Evolutionary conservation across 1,139 yeast genomes (phyloP).

Genomic region (Casaregolazyma suthepensis): DNA sequence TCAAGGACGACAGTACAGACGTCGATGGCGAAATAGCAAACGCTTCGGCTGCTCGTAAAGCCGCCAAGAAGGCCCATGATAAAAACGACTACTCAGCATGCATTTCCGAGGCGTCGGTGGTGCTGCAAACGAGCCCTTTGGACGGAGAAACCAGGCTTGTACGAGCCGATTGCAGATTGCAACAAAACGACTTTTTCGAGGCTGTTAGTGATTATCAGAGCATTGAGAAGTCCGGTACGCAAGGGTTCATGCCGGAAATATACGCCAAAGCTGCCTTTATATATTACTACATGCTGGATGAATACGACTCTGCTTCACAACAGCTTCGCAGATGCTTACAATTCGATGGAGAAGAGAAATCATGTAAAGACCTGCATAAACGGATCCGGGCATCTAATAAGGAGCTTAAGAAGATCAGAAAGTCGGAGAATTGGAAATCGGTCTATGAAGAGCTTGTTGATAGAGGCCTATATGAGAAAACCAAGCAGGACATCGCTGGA

Average conservation of each 20-base stretch:
- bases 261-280: conserved; percentile 36
- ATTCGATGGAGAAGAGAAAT: conserved; percentile 57
- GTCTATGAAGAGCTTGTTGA: conserved; percentile 20
- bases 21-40: conserved; percentile 4
- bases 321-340: conserved; percentile 57
- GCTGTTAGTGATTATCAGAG: conserved; percentile 2
- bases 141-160: conserved; percentile 22
- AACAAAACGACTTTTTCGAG: conserved; percentile 21
- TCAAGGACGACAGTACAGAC: conserved; percentile 6
- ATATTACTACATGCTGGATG: conserved; percentile 46
- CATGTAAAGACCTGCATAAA: conserved; percentile 48
- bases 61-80: conserved; percentile 17
- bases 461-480: conserved; percentile 17
- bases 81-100: conserved; percentile 28
- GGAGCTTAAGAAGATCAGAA: conserved; percentile 19
- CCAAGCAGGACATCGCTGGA: conserved; percentile 17
- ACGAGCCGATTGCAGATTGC: conserved; percentile 32
- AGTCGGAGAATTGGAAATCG: conserved; percentile 26
- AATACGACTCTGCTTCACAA: conserved; percentile 45
- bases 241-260: conserved; percentile 24
- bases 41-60: conserved; percentile 8
- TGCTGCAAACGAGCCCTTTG: conserved; percentile 29
- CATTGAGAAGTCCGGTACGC: conserved; percentile 20
- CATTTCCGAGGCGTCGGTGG: conserved; percentile 24
- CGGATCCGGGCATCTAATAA: conserved; percentile 39